phyloP scores from a whole-genome alignment of 2,329 filamentous ascomycete species.

The Atkinsonella texensis region DNA sequence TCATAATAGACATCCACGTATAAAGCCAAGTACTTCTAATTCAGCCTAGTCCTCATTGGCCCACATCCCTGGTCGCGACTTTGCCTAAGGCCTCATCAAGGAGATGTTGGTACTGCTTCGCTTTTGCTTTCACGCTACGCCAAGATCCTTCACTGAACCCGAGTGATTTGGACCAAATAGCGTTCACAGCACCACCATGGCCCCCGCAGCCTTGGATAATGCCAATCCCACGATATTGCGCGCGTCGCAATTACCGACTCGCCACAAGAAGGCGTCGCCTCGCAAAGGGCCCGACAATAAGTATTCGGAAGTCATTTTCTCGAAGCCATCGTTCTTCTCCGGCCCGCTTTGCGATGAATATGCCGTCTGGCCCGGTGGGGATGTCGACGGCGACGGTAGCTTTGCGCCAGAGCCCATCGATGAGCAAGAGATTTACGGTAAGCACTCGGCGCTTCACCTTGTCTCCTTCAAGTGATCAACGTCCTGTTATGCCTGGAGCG shows the following conservation, averaged over 20 bases:
- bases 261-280: conserved; percentile 39
- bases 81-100: no score
- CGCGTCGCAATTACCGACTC: conserved; percentile 76
- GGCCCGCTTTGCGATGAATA: conserved; percentile 26
- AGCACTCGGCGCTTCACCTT: conserved; percentile 9
- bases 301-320: conserved; percentile 34
- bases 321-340: conserved; percentile 31
- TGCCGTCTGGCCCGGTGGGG: conserved; percentile 21
- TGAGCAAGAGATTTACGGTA: conserved; percentile 93
- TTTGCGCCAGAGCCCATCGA: conserved; percentile 73
- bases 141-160: no score
- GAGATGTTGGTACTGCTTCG: not conserved
- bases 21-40: no score
- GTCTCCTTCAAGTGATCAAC: not conserved
- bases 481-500: not conserved
- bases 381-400: conserved; percentile 38
- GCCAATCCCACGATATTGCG: conserved; percentile 91
- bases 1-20: no score
- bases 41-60: not conserved
- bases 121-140: not conserved
- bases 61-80: no score
- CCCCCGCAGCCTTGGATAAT: conserved; percentile 43
- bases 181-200: conserved; percentile 9
- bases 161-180: not conserved
- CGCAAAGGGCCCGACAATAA: conserved; percentile 35